Conservation (phyloP, 495 filamentous ascomycete genomes). For the Hypoxylon trugodes region DNA sequence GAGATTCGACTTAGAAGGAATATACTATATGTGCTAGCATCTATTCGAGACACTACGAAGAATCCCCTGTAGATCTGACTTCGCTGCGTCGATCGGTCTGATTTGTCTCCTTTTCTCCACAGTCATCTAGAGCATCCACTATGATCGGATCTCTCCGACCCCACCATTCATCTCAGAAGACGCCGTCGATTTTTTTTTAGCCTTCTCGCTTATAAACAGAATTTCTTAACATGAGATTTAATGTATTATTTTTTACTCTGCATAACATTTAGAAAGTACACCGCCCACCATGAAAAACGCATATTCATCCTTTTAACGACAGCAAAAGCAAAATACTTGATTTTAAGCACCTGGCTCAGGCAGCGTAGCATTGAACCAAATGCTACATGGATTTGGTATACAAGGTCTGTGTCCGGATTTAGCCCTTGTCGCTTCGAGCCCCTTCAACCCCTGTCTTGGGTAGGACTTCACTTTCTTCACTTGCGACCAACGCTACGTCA, state of each 20-base stretch:
- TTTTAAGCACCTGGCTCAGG: neutral
- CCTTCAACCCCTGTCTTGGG: no score
- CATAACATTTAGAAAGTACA: neutral
- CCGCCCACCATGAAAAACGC: neutral
- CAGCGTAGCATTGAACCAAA: neutral
- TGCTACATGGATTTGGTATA: neutral
- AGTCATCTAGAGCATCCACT: neutral
- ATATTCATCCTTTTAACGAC: no score
- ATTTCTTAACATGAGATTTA: neutral
- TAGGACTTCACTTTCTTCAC: no score
- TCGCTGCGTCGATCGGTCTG: neutral
- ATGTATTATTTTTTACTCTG: neutral
- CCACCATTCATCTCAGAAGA: neutral
- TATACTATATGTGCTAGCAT: no score
- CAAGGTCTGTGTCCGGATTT: neutral
- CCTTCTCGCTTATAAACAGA: neutral
- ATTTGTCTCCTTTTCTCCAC: neutral
- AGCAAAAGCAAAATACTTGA: neutral
- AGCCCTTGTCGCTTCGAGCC: neutral
- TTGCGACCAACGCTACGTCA: no score
- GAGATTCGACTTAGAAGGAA: no score
- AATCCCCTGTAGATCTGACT: neutral
- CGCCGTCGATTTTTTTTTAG: neutral
- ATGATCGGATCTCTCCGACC: slow-evolving; percentile 2
- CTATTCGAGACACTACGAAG: no score